Percentiles rank a stretch among this genome's conserved stretches.
Evolutionary conservation across 1,284 basidiomycete species (phyloP).

Genomic region (Naganishia sp.): DNA sequence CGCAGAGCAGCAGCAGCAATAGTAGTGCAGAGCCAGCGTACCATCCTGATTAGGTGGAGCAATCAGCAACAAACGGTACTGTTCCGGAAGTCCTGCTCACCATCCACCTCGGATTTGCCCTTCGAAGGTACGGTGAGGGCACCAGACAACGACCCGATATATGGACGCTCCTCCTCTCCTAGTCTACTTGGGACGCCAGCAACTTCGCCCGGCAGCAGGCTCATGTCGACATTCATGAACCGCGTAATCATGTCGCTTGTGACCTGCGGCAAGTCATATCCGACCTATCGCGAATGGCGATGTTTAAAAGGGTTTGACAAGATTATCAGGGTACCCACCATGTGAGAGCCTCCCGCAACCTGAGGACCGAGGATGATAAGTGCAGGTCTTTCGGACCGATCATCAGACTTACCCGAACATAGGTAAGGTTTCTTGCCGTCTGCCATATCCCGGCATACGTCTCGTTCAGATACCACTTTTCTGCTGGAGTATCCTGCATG

Average conservation of each 20-base stretch:
- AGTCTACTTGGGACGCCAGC: conserved; percentile 72
- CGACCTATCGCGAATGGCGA: conserved; percentile 58
- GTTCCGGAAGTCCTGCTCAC: background rate
- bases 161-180: conserved; percentile 59
- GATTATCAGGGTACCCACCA: conserved; percentile 56
- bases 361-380: conserved; percentile 12
- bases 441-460: conserved; percentile 87
- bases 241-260: conserved; percentile 98
- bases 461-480: conserved; percentile 76
- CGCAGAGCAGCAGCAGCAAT: conserved; percentile 71
- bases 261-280: conserved; percentile 83
- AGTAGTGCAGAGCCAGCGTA: conserved; percentile 85
- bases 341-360: conserved; percentile 77
- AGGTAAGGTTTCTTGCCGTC: conserved; percentile 83
- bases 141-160: conserved; percentile 38
- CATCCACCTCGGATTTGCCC: conserved; percentile 4
- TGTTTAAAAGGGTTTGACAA: background rate
- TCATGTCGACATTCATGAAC: conserved; percentile 88
- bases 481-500: conserved; percentile 67
- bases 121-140: background rate
- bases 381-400: background rate
- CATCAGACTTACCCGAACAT: conserved; percentile 67
- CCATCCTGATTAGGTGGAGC: conserved; percentile 61
- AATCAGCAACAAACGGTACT: too few species aligned
- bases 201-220: conserved; percentile 71